A percentile compares a stretch with the other conserved stretches of the same genome.
Evolutionary conservation across 2,329 filamentous ascomycete genomes (phyloP).

Genomic region (Acrocalymma vagum): DNA sequence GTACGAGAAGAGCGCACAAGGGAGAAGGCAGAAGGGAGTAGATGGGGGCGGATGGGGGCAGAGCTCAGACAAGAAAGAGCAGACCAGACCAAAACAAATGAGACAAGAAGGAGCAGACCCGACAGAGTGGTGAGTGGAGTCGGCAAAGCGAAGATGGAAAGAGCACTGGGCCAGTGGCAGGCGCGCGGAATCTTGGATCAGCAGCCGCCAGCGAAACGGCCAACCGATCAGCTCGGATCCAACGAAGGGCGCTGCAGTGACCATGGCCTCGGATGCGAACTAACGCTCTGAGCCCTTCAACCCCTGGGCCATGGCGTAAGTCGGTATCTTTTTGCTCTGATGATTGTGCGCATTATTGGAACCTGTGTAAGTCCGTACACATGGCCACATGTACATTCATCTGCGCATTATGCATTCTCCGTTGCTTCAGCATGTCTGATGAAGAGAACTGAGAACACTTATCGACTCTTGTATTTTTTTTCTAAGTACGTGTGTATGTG

Average conservation of each 20-base stretch:
- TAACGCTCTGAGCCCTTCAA: slow-evolving; percentile 26
- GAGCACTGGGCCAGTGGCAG: slow-evolving; percentile 18
- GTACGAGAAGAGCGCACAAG: too few species aligned
- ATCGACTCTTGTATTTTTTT: neutral
- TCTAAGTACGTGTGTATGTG: too few species aligned
- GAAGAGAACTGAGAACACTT: neutral
- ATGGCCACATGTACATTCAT: slow-evolving; percentile 6
- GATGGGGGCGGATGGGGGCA: neutral
- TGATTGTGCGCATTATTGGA: slow-evolving; percentile 2
- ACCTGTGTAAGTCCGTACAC: neutral
- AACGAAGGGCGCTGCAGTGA: slow-evolving; percentile 30
- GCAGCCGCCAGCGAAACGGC: slow-evolving; percentile 27
- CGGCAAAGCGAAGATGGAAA: slow-evolving; percentile 27
- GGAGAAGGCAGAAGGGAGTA: slow-evolving; percentile 4
- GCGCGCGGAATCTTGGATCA: slow-evolving; percentile 22
- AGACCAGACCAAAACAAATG: neutral
- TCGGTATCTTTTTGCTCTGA: slow-evolving; percentile 3
- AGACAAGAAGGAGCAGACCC: slow-evolving; percentile 20
- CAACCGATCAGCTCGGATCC: slow-evolving; percentile 36
- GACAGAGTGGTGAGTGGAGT: slow-evolving; percentile 40
- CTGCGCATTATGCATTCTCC: neutral
- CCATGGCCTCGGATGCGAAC: slow-evolving; percentile 37
- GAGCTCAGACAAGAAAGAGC: neutral
- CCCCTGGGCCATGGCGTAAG: slow-evolving; percentile 18
- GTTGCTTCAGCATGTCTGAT: neutral